These are phyloP conservation scores for Seiridium unicorne DNA, from an alignment of 2,329 filamentous ascomycete species.

Conservation along the genomic window DNA sequence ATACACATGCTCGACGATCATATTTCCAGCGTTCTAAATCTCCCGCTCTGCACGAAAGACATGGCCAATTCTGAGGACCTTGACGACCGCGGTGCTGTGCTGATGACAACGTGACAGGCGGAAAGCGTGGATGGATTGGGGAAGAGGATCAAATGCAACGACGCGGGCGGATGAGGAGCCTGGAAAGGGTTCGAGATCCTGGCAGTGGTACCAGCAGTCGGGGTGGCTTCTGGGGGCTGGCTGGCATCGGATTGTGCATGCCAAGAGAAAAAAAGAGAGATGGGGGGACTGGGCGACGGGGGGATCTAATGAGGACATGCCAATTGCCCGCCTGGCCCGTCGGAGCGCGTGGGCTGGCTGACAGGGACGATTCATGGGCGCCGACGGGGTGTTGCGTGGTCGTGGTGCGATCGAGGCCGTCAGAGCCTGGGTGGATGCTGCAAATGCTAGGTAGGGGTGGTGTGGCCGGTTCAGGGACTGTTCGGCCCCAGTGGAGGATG, in stretches of 20 bases:
- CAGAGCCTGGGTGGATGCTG: too few species aligned
- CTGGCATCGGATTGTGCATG: constrained; percentile 5
- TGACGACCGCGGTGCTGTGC: constrained; percentile 2
- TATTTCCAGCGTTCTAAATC: constrained; percentile 6
- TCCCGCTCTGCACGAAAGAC: constrained; percentile 4
- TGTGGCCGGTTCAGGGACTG: not conserved
- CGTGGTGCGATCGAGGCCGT: not conserved
- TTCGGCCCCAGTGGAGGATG: not conserved
- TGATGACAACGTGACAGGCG: not conserved
- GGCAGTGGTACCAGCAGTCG: not conserved
- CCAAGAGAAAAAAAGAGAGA: constrained; percentile 3
- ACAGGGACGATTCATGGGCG: not conserved
- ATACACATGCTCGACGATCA: constrained; percentile 13
- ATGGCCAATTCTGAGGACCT: constrained; percentile 1
- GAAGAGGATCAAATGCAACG: not conserved
- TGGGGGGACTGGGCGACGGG: constrained; percentile 3
- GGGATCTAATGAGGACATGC: constrained; percentile 1
- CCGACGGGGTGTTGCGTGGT: not conserved
- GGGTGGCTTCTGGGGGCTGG: not conserved
- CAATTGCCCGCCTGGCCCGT: too few species aligned
- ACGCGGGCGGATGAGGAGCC: not conserved
- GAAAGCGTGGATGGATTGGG: not conserved
- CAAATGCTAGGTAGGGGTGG: not conserved
- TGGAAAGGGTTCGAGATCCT: constrained; percentile 1
- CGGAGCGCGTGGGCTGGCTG: not conserved